phyloP scores from a whole-genome alignment of 768 basidiomycete species.

The Obba rivulosa region DNA sequence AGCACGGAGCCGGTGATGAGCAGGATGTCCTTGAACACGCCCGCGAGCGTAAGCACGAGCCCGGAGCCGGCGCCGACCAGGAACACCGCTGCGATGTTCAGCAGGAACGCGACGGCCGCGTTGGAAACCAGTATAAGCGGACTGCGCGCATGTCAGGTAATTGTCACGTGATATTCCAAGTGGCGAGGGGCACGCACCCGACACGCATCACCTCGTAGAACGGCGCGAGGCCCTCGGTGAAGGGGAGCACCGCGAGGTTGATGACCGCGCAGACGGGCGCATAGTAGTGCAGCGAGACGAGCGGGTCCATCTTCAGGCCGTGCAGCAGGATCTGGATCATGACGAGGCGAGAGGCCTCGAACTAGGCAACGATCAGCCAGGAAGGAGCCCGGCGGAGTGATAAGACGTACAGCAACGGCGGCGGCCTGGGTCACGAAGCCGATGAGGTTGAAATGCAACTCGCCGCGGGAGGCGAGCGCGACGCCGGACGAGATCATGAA shows the following conservation, averaged over 20 bases:
- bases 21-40: slow-evolving; percentile 86
- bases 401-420: slow-evolving; percentile 68
- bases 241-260: slow-evolving; percentile 80
- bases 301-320: slow-evolving; percentile 95
- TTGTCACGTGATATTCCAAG: background rate
- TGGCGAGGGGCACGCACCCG: slow-evolving; percentile 19
- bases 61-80: slow-evolving; percentile 86
- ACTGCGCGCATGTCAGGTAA: slow-evolving; percentile 30
- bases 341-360: slow-evolving; percentile 90
- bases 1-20: slow-evolving; percentile 89
- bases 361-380: slow-evolving; percentile 38
- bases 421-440: slow-evolving; percentile 87
- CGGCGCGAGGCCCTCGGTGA: slow-evolving; percentile 88
- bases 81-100: slow-evolving; percentile 94
- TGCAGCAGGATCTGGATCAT: slow-evolving; percentile 95
- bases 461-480: slow-evolving; percentile 85
- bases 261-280: slow-evolving; percentile 92
- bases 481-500: slow-evolving; percentile 89
- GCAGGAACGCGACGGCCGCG: slow-evolving; percentile 78
- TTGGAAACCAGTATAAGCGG: slow-evolving; percentile 74
- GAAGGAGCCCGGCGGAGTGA: background rate
- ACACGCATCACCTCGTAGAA: slow-evolving; percentile 61
- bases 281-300: slow-evolving; percentile 94
- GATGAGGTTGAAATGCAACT: slow-evolving; percentile 75
- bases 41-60: slow-evolving; percentile 86